These are phyloP conservation scores for Colletotrichum gigasporum DNA, from an alignment of 2,329 filamentous ascomycete species.

Conservation along the genomic window DNA sequence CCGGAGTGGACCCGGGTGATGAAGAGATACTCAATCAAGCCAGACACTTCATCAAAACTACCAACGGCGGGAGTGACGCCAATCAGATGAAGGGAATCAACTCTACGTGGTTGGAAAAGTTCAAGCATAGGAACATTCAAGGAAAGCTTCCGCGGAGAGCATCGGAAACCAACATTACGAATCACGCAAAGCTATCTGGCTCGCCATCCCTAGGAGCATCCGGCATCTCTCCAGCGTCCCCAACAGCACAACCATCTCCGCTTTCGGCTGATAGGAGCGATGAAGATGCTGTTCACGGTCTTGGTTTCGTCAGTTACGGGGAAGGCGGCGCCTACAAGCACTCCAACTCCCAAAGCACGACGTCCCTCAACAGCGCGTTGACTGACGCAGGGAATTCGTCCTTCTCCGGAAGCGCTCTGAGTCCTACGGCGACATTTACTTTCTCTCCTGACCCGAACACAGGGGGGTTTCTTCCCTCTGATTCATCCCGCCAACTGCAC, in stretches of 20 bases:
- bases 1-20: slow-evolving; percentile 79
- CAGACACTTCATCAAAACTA: slow-evolving; percentile 74
- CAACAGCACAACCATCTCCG: slow-evolving; percentile 72
- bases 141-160: slow-evolving; percentile 64
- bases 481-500: slow-evolving; percentile 47
- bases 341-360: slow-evolving; percentile 72
- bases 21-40: slow-evolving; percentile 88
- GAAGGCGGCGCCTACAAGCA: slow-evolving; percentile 64
- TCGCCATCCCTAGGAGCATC: slow-evolving; percentile 63
- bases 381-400: slow-evolving; percentile 71
- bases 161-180: slow-evolving; percentile 76
- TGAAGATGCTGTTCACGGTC: slow-evolving; percentile 72
- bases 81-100: slow-evolving; percentile 77
- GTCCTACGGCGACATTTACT: slow-evolving; percentile 77
- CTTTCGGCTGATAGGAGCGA: slow-evolving; percentile 76
- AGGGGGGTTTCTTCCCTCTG: slow-evolving; percentile 66
- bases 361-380: slow-evolving; percentile 74
- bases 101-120: slow-evolving; percentile 88
- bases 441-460: slow-evolving; percentile 80
- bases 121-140: slow-evolving; percentile 85
- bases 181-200: slow-evolving; percentile 67
- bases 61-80: slow-evolving; percentile 71
- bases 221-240: slow-evolving; percentile 78
- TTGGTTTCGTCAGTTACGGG: slow-evolving; percentile 67
- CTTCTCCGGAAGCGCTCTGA: slow-evolving; percentile 77